Conservation (phyloP, 352 stramenopile genomes). For the Globisporangium recalcitrans region DNA sequence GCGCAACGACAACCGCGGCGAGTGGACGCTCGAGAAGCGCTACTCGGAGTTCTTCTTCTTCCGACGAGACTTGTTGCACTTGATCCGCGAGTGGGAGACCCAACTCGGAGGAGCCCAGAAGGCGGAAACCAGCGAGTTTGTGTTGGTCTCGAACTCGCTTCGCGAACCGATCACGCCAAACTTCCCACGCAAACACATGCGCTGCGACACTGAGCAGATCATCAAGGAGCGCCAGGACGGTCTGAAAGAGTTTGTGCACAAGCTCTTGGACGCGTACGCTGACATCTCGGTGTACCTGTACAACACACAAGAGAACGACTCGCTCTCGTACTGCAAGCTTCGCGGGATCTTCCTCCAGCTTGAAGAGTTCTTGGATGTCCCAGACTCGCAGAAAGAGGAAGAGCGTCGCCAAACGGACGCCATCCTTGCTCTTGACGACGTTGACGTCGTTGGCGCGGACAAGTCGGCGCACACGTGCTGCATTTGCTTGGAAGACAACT, state of each 20-base stretch:
- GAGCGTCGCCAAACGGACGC: conserved; percentile 40
- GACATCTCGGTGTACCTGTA: conserved; percentile 53
- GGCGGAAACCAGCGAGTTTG: conserved; percentile 19
- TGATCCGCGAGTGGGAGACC: conserved; percentile 22
- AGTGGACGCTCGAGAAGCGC: conserved; percentile 30
- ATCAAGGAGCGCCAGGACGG: conserved; percentile 41
- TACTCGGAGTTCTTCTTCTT: conserved; percentile 32
- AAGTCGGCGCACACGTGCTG: conserved; percentile 17
- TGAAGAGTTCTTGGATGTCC: conserved; percentile 48
- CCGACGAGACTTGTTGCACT: conserved; percentile 20
- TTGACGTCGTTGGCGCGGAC: neutral
- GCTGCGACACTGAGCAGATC: conserved; percentile 47
- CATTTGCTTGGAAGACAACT: conserved; percentile 8
- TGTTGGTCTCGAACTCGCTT: conserved; percentile 23
- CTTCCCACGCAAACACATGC: conserved; percentile 60
- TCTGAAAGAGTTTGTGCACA: conserved; percentile 49
- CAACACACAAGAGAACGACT: conserved; percentile 10
- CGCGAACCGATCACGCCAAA: conserved; percentile 18
- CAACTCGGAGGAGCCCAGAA: conserved; percentile 10
- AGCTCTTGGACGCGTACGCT: conserved; percentile 49
- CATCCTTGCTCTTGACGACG: conserved; percentile 46
- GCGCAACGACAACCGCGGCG: conserved; percentile 20
- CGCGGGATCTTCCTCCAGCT: conserved; percentile 29
- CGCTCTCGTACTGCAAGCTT: conserved; percentile 7
- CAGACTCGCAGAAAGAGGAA: conserved; percentile 43